Percentiles rank a stretch among this genome's conserved stretches.
Conservation (phyloP, 2,329 filamentous ascomycete species). For the Colletotrichum neosansevieriae region DNA sequence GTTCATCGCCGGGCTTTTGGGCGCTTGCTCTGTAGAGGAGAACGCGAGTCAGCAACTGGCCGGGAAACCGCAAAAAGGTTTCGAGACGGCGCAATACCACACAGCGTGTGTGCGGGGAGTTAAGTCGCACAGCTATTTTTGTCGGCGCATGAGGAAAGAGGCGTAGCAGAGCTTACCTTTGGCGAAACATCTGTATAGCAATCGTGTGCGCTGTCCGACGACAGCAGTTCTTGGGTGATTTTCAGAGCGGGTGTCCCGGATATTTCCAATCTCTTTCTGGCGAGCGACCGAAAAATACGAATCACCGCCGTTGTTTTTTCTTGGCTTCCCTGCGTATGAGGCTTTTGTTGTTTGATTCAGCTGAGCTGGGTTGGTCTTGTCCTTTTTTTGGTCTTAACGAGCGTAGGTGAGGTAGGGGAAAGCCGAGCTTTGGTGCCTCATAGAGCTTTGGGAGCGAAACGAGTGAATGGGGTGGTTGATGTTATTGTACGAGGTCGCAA, state of each 20-base stretch:
- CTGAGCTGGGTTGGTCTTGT: conserved; percentile 2
- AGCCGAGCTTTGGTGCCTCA: conserved; percentile 37
- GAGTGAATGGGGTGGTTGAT: conserved; percentile 34
- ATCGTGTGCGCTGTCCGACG: conserved; percentile 41
- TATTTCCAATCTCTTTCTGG: conserved; percentile 25
- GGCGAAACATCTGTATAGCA: conserved; percentile 48
- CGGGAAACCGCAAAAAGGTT: conserved; percentile 28
- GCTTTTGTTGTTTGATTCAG: conserved; percentile 5
- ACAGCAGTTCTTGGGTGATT: conserved; percentile 41
- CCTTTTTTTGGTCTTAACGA: conserved; percentile 23
- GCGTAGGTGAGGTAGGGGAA: conserved; percentile 40
- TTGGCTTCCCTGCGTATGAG: conserved; percentile 19
- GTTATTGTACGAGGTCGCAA: conserved; percentile 25
- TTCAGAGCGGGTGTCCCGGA: conserved; percentile 25
- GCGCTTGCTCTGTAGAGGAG: conserved; percentile 72
- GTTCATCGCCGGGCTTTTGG: conserved; percentile 87
- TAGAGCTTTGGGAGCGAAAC: conserved; percentile 34
- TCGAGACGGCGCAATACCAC: conserved; percentile 26
- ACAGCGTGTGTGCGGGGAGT: conserved; percentile 28
- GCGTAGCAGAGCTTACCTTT: conserved; percentile 47
- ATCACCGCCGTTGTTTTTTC: conserved; percentile 26
- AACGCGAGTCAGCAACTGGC: conserved; percentile 31
- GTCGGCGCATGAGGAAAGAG: conserved; percentile 33
- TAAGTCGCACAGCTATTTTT: conserved; percentile 30
- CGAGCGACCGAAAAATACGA: conserved; percentile 22